Percentiles rank a stretch among this genome's conserved stretches.
Evolutionary conservation across 2,329 filamentous ascomycete genomes (phyloP).

Genomic region (Fusarium albidum): DNA sequence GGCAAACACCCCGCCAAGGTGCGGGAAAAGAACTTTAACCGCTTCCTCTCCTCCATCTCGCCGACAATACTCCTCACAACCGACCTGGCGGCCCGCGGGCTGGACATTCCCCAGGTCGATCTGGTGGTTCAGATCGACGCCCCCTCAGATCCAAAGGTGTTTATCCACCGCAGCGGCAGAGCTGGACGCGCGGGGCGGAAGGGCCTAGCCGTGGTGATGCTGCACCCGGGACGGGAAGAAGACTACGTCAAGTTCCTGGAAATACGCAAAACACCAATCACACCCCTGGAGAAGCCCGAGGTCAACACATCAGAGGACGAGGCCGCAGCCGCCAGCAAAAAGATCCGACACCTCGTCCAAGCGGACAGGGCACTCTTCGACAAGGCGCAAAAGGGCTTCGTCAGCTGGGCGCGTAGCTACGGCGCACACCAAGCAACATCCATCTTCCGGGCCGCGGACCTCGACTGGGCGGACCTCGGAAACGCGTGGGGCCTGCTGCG

Average conservation of each 20-base stretch:
- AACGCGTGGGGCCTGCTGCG: conserved; percentile 86
- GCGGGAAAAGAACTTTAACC: conserved; percentile 85
- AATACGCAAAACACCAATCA: conserved; percentile 85
- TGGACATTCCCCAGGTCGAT: conserved; percentile 93
- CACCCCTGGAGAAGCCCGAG: conserved; percentile 64
- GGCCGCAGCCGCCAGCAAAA: conserved; percentile 63
- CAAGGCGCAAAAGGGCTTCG: conserved; percentile 89
- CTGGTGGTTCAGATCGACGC: conserved; percentile 88
- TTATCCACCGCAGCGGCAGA: conserved; percentile 91
- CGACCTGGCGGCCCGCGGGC: conserved; percentile 86
- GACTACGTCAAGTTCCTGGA: conserved; percentile 90
- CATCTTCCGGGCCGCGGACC: conserved; percentile 83
- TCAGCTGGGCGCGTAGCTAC: conserved; percentile 92
- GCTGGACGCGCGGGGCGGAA: conserved; percentile 88
- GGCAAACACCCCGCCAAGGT: conserved; percentile 92
- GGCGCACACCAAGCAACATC: conserved; percentile 89
- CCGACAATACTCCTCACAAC: conserved; percentile 90
- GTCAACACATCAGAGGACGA: conserved; percentile 68
- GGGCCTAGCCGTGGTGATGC: conserved; percentile 84
- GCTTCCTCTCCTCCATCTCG: conserved; percentile 77
- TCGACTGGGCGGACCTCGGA: conserved; percentile 86
- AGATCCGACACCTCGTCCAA: conserved; percentile 67
- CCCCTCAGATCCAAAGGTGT: conserved; percentile 88
- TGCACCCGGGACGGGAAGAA: conserved; percentile 86
- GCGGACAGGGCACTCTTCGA: conserved; percentile 73